Percentiles rank a stretch among this genome's conserved stretches.
These are phyloP conservation scores for Mycena metata DNA, from an alignment of 768 basidiomycete species.

Conservation along the genomic window DNA sequence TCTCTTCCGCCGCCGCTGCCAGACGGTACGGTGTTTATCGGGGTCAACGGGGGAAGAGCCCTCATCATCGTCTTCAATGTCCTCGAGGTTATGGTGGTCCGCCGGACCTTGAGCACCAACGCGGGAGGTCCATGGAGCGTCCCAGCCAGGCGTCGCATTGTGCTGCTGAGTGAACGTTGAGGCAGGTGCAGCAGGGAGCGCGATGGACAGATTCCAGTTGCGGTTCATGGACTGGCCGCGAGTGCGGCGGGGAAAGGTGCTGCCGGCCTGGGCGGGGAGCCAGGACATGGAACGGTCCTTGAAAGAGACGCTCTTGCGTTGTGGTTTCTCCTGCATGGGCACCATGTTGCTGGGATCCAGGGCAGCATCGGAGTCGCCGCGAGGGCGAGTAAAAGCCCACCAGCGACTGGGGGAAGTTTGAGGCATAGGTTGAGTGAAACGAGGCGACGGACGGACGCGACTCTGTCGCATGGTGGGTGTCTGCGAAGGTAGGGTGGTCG, in stretches of 20 bases:
- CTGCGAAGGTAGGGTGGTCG: conserved; percentile 43
- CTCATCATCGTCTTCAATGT: conserved; percentile 45
- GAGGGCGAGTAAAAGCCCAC: conserved; percentile 81
- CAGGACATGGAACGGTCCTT: conserved; percentile 66
- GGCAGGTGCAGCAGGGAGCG: conserved; percentile 53
- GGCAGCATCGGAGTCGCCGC: conserved; percentile 45
- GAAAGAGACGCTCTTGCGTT: conserved; percentile 52
- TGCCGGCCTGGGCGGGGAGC: conserved; percentile 57
- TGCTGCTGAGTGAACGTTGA: conserved; percentile 69
- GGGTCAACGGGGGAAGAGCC: conserved; percentile 41
- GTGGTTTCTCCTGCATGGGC: conserved; percentile 43
- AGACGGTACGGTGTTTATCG: conserved; percentile 45
- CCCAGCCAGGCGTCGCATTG: conserved; percentile 73
- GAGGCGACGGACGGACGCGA: conserved; percentile 65
- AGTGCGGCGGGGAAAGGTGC: conserved; percentile 48
- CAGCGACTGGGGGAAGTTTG: conserved; percentile 68
- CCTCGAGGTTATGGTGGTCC: conserved; percentile 45
- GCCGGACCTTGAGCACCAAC: conserved; percentile 56
- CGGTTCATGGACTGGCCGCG: conserved; percentile 45
- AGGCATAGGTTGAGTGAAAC: conserved; percentile 64
- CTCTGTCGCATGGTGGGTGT: conserved; percentile 50
- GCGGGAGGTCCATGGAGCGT: conserved; percentile 73
- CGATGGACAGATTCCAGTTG: conserved; percentile 48
- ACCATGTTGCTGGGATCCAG: conserved; percentile 36
- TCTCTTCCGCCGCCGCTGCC: conserved; percentile 58